Percentiles rank a stretch among this genome's conserved stretches.
phyloP scores from a whole-genome alignment of 2,329 filamentous ascomycete genomes.

The Xylaria multiplex region DNA sequence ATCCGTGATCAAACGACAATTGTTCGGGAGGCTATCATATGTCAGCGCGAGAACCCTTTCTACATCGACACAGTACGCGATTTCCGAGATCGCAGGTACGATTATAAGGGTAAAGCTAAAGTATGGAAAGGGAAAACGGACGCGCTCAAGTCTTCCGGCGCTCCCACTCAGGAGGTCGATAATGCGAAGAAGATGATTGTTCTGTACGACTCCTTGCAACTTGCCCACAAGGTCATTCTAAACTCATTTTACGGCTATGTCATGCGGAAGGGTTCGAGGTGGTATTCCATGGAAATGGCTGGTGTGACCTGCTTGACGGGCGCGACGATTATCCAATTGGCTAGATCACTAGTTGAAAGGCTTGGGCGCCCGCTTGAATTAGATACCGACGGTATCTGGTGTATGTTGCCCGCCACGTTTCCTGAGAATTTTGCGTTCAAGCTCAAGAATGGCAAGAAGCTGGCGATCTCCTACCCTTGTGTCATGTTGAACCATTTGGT shows the following conservation, averaged over 20 bases:
- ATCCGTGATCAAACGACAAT: conserved; percentile 95
- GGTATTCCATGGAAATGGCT: conserved; percentile 99
- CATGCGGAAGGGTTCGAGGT: conserved; percentile 97
- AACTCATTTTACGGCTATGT: conserved; percentile 99
- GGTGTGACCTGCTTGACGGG: conserved; percentile 97
- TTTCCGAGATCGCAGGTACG: conserved; percentile 96
- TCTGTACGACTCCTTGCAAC: conserved; percentile 91
- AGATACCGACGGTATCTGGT: conserved; percentile 99
- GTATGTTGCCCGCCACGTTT: conserved; percentile 95
- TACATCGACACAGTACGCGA: conserved; percentile 96
- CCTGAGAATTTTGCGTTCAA: conserved; percentile 97
- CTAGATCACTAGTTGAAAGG: conserved; percentile 89
- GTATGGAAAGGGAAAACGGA: conserved; percentile 98
- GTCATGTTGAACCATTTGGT: conserved; percentile 99
- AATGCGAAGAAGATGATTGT: conserved; percentile 99
- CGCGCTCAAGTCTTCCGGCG: conserved; percentile 82
- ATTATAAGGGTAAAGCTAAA: conserved; percentile 98
- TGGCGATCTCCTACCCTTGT: conserved; percentile 96
- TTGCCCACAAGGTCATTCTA: conserved; percentile 98
- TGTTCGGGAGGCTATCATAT: conserved; percentile 95
- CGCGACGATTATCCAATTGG: conserved; percentile 96
- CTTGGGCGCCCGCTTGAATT: conserved; percentile 92
- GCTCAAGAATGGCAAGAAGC: conserved; percentile 93
- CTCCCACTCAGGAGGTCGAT: conserved; percentile 79
- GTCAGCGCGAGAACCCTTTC: conserved; percentile 96